phyloP scores from a whole-genome alignment of 352 stramenopile genomes.

The Nothophytophthora sp. region DNA sequence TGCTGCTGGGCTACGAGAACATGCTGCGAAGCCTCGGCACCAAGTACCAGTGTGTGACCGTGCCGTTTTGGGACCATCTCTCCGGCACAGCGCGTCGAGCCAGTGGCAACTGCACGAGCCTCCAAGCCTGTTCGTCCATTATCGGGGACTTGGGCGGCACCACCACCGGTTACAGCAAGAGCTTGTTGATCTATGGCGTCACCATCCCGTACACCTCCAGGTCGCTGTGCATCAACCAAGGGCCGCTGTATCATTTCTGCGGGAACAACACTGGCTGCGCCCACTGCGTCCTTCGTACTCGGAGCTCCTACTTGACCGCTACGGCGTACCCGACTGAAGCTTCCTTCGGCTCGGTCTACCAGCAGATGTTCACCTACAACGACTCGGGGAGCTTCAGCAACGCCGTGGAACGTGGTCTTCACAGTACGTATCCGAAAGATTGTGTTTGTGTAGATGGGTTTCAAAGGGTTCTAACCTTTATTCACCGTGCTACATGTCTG shows the following conservation, averaged over 20 bases:
- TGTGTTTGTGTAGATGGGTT: background rate
- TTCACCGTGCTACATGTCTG: background rate
- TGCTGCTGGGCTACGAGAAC: conserved; percentile 70
- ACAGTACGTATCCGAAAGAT: conserved; percentile 48
- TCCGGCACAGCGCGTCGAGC: conserved; percentile 17
- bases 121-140: conserved; percentile 41
- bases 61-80: conserved; percentile 67
- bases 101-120: conserved; percentile 22
- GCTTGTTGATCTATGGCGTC: conserved; percentile 15
- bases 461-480: background rate
- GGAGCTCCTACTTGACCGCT: conserved; percentile 3
- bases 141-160: conserved; percentile 35
- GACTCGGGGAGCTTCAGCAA: conserved; percentile 20
- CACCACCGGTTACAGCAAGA: conserved; percentile 7
- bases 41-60: conserved; percentile 52
- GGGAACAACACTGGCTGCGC: conserved; percentile 32
- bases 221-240: conserved; percentile 28
- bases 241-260: conserved; percentile 50
- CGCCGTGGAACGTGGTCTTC: conserved; percentile 41
- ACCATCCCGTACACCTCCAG: conserved; percentile 26
- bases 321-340: conserved; percentile 31
- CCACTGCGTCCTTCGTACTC: conserved; percentile 32
- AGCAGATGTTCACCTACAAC: conserved; percentile 45
- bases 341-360: conserved; percentile 41
- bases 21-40: conserved; percentile 55